phyloP scores from a whole-genome alignment of 129 eudicot species.

The Centaurea solstitialis region DNA sequence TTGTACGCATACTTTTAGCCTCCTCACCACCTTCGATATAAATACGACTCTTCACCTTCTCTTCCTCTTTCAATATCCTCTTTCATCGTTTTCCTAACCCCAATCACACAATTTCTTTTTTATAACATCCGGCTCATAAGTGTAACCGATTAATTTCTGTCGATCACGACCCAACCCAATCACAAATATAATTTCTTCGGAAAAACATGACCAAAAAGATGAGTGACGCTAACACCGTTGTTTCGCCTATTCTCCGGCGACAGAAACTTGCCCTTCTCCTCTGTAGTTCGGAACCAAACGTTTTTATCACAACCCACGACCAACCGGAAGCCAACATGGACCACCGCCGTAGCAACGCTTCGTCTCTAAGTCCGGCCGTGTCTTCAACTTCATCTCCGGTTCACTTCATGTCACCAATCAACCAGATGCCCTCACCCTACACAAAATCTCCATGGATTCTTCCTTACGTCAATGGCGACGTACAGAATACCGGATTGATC shows the following conservation, averaged over 20 bases:
- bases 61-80: slow-evolving; percentile 9
- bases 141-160: no score
- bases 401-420: slow-evolving; percentile 46
- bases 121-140: no score
- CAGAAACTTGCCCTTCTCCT: slow-evolving; percentile 59
- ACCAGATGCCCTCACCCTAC: slow-evolving; percentile 53
- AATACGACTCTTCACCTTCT: slow-evolving; percentile 24
- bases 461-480: neutral
- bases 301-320: slow-evolving; percentile 5
- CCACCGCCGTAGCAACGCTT: slow-evolving; percentile 40
- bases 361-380: slow-evolving; percentile 30
- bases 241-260: slow-evolving; percentile 29
- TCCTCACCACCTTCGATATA: neutral
- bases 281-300: slow-evolving; percentile 42
- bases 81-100: neutral
- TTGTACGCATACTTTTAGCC: slow-evolving; percentile 19
- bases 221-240: slow-evolving; percentile 4
- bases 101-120: no score
- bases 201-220: slow-evolving; percentile 12
- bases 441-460: slow-evolving; percentile 74
- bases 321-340: slow-evolving; percentile 11
- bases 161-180: no score
- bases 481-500: slow-evolving; percentile 47
- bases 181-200: no score
- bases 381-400: slow-evolving; percentile 41